Base-by-base conservation (phyloP, 2,329 filamentous ascomycete genomes). In the Colletotrichum siamense region DNA sequence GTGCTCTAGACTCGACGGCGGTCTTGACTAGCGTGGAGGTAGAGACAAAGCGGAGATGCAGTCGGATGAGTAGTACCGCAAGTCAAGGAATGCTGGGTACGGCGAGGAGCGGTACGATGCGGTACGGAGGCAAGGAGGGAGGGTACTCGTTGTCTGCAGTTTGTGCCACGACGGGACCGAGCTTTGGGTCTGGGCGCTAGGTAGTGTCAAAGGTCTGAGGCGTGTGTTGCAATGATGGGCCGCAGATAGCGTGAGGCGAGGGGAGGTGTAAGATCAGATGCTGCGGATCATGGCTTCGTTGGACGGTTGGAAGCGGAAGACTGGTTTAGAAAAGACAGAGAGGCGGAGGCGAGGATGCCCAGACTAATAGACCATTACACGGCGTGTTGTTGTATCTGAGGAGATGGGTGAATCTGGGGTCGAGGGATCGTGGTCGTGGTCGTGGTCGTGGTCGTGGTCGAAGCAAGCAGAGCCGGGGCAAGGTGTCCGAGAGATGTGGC, bases 11-110 rank as follows among this genome's bases (percentile, higher is more conserved):
- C 34, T 73, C 65, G 49, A 76, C 64, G 74, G 74, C 34, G 74
- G 74, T 61, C 65, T 76, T 61, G 59, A 36, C 73, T 61, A 76
- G 67, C 18, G 63, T 61, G 52, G n/a, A 69, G 65, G 52, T 26
- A 55, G 65, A 59, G 72, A 75, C 75, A 75, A 68, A 69, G 73
- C 68, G 76, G 73, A 77, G 65, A 67, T 76, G 65, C 69, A 76
- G 64, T 68, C 69, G 73, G 73, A 69, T 34, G 73, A 49, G 67
- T 30, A 36, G 66, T 32, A 71, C 67, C 44, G 61, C 44, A 65
- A 64, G 44, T 22, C n/a, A 44, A 65, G 61, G 68, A 52, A 61
- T 57, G 64, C 55, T 55, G 52, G 57, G 49, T 62, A 67, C 57
- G 26, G 55, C 49, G 55, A 32, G 63, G 49, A 55, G 30, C 52